Evolutionary conservation across 345 rosid species (phyloP).

Genomic region (Brassica cretica): DNA sequence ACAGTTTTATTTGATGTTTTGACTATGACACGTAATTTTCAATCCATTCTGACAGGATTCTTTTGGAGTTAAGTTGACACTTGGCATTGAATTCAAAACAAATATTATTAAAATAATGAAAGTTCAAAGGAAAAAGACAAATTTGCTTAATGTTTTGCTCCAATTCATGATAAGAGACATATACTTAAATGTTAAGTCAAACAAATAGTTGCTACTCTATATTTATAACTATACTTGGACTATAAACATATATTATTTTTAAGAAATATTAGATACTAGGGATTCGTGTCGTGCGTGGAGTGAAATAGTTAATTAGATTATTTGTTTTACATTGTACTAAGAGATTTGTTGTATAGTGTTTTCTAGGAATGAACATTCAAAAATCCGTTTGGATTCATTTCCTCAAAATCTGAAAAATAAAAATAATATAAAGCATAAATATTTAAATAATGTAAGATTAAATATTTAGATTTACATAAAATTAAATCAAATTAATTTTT

Average conservation of each 20-base stretch:
- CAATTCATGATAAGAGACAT: background rate
- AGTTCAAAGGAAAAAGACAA: background rate
- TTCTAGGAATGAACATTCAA: no score
- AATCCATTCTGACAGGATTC: background rate
- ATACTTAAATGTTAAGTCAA: background rate
- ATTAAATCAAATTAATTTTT: no score
- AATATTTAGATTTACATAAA: no score
- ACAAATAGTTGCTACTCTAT: background rate
- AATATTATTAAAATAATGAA: background rate
- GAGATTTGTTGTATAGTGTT: no score
- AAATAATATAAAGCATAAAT: no score
- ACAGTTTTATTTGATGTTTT: background rate
- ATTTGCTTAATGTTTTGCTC: background rate
- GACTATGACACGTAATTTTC: conserved; percentile 5
- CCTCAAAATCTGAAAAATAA: no score
- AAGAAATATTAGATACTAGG: background rate
- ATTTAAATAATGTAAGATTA: no score
- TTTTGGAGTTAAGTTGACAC: conserved; percentile 7
- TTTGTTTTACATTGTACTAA: no score
- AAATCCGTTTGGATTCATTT: no score
- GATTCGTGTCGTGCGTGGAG: no score
- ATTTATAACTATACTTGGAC: conserved; percentile 4
- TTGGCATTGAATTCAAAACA: background rate
- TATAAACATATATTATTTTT: background rate
- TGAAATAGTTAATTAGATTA: no score